These are phyloP conservation scores for Paragyromitra xinjiangensis DNA, from an alignment of 495 filamentous ascomycete genomes.

Conservation along the genomic window DNA sequence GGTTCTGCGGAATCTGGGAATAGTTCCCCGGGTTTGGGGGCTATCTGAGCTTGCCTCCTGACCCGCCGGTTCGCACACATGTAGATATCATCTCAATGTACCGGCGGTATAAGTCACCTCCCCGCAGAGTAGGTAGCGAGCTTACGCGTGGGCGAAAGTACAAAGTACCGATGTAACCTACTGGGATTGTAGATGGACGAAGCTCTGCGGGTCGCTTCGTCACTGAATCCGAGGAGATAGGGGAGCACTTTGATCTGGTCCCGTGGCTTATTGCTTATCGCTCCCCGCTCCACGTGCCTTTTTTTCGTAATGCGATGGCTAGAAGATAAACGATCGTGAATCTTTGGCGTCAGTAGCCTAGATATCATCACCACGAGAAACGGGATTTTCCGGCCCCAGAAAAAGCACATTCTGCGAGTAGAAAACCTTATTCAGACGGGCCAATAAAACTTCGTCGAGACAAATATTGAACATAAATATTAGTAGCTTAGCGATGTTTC, in stretches of 20 bases:
- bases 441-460: constrained; percentile 12
- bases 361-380: not conserved
- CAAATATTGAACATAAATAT: not conserved
- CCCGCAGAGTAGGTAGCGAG: not conserved
- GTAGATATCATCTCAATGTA: not conserved
- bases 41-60: not conserved
- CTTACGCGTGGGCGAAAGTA: not conserved
- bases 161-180: not conserved
- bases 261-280: constrained; percentile 22
- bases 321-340: not conserved
- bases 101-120: not conserved
- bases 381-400: constrained; percentile 4
- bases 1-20: constrained; percentile 19
- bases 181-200: constrained; percentile 2
- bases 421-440: constrained; percentile 31
- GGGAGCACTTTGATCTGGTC: not conserved
- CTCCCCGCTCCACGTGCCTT: not conserved
- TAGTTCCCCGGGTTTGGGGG: constrained; percentile 6
- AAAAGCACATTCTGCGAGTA: constrained; percentile 1
- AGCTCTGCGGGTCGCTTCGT: constrained; percentile 17
- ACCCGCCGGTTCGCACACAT: not conserved
- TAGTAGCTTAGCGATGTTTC: constrained; percentile 8
- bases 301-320: constrained; percentile 7
- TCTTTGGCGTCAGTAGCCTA: not conserved
- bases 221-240: constrained; percentile 1